A percentile compares a stretch with the other conserved stretches of the same genome.
These are phyloP conservation scores for Zygnema cylindricum DNA, from an alignment of 139 green algal species.

Conservation along the genomic window DNA sequence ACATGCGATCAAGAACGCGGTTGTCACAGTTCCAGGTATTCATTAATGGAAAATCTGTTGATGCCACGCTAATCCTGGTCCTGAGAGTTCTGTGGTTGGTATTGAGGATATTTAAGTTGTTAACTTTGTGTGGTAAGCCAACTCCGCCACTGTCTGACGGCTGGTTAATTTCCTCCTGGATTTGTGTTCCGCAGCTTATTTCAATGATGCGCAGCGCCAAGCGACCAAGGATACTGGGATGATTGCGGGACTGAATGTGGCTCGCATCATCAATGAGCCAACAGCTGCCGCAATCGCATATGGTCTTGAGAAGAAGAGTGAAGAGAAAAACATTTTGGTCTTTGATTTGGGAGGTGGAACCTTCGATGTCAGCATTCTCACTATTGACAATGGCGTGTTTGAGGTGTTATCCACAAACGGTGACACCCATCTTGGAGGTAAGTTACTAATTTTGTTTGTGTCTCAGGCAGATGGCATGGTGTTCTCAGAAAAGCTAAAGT, in stretches of 20 bases:
- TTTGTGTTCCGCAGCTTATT: constrained; percentile 82
- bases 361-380: constrained; percentile 98
- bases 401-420: constrained; percentile 93
- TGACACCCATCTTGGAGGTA: constrained; percentile 94
- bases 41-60: not conserved
- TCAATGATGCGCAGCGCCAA: constrained; percentile 98
- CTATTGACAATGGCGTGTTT: constrained; percentile 97
- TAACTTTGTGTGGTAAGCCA: not conserved
- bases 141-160: not conserved
- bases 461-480: not conserved
- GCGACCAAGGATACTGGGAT: constrained; percentile 92
- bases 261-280: constrained; percentile 97
- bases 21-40: constrained; percentile 84
- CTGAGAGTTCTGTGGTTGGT: not conserved
- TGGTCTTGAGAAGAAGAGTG: constrained; percentile 87
- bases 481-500: not conserved
- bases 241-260: constrained; percentile 88
- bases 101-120: not conserved
- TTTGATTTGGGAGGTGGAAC: constrained; percentile 98
- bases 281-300: constrained; percentile 96
- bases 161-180: not conserved
- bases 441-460: not conserved
- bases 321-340: constrained; percentile 95
- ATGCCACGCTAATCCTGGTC: not conserved
- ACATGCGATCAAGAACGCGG: constrained; percentile 83